Conservation (phyloP, 2,329 filamentous ascomycete species). For the Dactylellina parvicollis region DNA sequence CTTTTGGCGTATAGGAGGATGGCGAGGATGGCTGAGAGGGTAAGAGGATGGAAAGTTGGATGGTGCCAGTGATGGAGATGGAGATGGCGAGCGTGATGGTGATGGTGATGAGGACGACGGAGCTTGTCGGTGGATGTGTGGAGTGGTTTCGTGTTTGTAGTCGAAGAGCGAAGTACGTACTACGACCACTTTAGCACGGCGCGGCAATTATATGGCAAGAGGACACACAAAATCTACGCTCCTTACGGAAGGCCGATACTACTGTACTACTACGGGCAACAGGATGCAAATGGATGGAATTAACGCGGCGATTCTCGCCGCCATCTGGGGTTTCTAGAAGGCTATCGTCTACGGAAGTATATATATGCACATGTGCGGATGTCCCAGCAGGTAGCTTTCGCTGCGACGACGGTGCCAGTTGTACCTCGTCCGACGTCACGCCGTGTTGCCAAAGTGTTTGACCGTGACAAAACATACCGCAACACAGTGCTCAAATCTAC, state of each 20-base stretch:
- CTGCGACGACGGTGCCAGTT: constrained; percentile 23
- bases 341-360: neutral
- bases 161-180: constrained; percentile 32
- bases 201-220: constrained; percentile 38
- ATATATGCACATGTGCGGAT: neutral
- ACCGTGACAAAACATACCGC: constrained; percentile 8
- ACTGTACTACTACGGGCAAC: neutral
- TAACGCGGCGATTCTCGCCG: neutral
- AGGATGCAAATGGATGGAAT: neutral
- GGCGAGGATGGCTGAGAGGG: neutral
- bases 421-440: constrained; percentile 44
- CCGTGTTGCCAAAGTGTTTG: constrained; percentile 37
- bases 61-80: constrained; percentile 26
- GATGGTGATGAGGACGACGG: constrained; percentile 13
- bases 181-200: constrained; percentile 21
- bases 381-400: neutral
- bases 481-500: neutral
- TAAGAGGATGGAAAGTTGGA: constrained; percentile 9
- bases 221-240: constrained; percentile 5
- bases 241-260: neutral
- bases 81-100: constrained; percentile 26
- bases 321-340: neutral
- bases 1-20: neutral
- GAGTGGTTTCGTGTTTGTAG: constrained; percentile 48
- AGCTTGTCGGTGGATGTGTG: constrained; percentile 10